Conservation (phyloP, 345 rosid species). For the Noccaea caerulescens region DNA sequence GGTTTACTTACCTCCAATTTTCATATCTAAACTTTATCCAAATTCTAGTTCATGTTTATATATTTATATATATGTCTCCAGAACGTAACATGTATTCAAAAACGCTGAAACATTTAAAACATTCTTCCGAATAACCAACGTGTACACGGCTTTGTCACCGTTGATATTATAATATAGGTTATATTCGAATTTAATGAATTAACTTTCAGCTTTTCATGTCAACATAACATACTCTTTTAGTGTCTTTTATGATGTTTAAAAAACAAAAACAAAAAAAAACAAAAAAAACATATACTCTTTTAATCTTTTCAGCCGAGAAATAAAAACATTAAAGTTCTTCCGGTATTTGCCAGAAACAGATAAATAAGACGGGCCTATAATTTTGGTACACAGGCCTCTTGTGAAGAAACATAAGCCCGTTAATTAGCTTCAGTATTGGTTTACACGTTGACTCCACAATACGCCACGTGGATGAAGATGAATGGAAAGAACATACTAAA, state of each 20-base stretch:
- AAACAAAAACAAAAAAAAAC: too few relatives aligned
- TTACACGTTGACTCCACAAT: not conserved
- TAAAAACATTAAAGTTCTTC: not conserved
- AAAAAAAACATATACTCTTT: not conserved
- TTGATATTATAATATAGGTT: constrained; percentile 4
- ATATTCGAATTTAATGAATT: constrained; percentile 28
- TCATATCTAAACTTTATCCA: not conserved
- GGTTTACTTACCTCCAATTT: not conserved
- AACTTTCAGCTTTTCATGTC: constrained; percentile 22
- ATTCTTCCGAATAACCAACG: constrained; percentile 39
- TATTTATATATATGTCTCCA: not conserved
- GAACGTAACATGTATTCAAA: constrained; percentile 9
- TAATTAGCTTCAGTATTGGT: constrained; percentile 20
- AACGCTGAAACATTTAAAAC: constrained; percentile 30
- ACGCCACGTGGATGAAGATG: constrained; percentile 11
- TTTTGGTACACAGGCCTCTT: not conserved
- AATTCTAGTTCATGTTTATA: not conserved
- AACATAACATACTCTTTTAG: constrained; percentile 1
- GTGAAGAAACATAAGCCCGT: constrained; percentile 19
- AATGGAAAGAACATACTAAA: constrained; percentile 12
- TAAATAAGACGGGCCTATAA: not conserved
- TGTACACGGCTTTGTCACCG: constrained; percentile 37
- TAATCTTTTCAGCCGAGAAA: not conserved
- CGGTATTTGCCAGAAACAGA: not conserved
- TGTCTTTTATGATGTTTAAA: too few relatives aligned